Conservation (phyloP, 495 filamentous ascomycete genomes). For the Penicillium coprophilum region DNA sequence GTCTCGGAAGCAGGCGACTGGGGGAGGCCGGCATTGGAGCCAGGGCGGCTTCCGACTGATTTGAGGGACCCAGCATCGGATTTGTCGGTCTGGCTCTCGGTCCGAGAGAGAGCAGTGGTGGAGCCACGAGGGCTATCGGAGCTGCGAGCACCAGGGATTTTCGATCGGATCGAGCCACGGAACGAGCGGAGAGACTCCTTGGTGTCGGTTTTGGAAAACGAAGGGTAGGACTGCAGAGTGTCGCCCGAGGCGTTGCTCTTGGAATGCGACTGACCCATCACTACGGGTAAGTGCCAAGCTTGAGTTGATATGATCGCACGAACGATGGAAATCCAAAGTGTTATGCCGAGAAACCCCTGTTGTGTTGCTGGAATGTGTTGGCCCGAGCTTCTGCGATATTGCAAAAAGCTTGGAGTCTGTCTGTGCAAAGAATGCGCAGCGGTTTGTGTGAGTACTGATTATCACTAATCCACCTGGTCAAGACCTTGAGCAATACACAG, state of each 20-base stretch:
- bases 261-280: constrained; percentile 92
- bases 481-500: neutral
- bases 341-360: constrained; percentile 29
- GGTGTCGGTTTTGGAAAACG: constrained; percentile 91
- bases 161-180: constrained; percentile 67
- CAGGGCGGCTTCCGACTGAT: constrained; percentile 59
- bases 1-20: constrained; percentile 39
- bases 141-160: constrained; percentile 67
- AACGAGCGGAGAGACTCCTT: constrained; percentile 91
- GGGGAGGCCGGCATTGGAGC: constrained; percentile 40
- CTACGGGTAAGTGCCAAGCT: constrained; percentile 43
- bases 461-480: neutral
- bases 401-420: constrained; percentile 25
- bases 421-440: constrained; percentile 12
- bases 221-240: constrained; percentile 75
- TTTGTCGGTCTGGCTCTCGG: constrained; percentile 60
- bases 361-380: constrained; percentile 43
- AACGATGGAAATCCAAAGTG: constrained; percentile 28
- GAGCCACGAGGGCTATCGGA: constrained; percentile 76
- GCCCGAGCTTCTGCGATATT: constrained; percentile 23
- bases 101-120: constrained; percentile 57
- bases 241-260: constrained; percentile 64
- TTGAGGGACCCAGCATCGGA: constrained; percentile 73
- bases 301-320: constrained; percentile 27
- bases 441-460: constrained; percentile 10